Evolutionary conservation across 257 asterid genomes (phyloP).

Genomic region (Coffea canephora): DNA sequence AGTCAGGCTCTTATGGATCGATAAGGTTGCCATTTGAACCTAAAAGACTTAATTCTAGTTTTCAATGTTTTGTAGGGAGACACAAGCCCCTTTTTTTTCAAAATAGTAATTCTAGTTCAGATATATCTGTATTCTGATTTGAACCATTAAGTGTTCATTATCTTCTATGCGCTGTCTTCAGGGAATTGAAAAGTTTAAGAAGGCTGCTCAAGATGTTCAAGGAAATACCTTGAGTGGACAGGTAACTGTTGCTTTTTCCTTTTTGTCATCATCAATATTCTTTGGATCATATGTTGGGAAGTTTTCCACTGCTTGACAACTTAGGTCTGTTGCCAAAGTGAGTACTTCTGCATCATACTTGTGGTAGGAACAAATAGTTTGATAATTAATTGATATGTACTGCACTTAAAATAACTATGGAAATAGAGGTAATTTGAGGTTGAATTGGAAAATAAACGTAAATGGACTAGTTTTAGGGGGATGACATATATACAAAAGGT

Average conservation of each 20-base stretch:
- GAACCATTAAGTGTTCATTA: neutral
- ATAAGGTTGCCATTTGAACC: neutral
- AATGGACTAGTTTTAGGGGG: neutral
- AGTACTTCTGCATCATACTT: neutral
- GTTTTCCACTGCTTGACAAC: neutral
- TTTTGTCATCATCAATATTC: neutral
- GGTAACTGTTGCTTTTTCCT: conserved; percentile 46
- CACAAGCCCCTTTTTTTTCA: neutral
- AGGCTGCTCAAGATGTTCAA: conserved; percentile 75
- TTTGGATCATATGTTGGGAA: neutral
- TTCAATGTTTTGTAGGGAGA: neutral
- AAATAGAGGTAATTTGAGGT: neutral
- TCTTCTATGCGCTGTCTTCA: conserved; percentile 25
- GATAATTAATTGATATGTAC: neutral
- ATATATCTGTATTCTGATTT: neutral
- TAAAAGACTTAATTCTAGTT: neutral
- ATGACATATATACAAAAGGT: neutral
- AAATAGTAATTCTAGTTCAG: neutral
- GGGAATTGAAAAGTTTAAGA: conserved; percentile 95
- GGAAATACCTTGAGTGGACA: conserved; percentile 79
- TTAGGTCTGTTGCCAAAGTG: no score
- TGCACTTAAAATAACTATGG: neutral
- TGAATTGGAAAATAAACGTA: neutral
- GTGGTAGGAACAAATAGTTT: neutral
- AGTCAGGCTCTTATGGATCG: neutral